phyloP scores from a whole-genome alignment of 306 rosid species.

The Astragalus glycyphyllos region DNA sequence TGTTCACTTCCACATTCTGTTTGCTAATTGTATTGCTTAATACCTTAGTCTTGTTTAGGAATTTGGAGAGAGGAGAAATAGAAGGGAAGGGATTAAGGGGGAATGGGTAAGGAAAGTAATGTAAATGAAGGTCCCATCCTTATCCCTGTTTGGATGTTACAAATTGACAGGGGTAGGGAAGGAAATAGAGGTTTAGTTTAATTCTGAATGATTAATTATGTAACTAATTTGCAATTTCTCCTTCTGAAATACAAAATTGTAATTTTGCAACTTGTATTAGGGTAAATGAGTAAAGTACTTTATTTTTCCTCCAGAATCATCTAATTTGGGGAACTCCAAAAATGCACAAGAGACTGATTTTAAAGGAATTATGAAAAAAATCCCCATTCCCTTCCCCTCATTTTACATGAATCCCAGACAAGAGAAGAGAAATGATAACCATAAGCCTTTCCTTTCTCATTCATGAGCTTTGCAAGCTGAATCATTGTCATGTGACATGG shows the following conservation, averaged over 20 bases:
- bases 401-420: conserved; percentile 1
- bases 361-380: neutral
- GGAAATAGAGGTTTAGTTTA: neutral
- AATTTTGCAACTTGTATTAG: neutral
- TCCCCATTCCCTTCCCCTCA: neutral
- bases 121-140: neutral
- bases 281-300: neutral
- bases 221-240: neutral
- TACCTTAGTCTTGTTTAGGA: neutral
- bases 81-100: neutral
- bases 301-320: neutral
- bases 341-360: neutral
- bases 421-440: conserved; percentile 2
- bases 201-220: neutral
- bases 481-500: conserved; percentile 10
- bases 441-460: neutral
- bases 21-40: conserved; percentile 31
- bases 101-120: neutral
- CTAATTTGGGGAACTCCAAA: neutral
- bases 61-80: conserved; percentile 3
- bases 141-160: conserved; percentile 7
- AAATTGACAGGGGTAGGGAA: neutral
- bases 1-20: conserved; percentile 1
- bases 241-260: neutral
- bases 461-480: conserved; percentile 22